Evolutionary conservation across 164 flowering plant genomes (phyloP).

Genomic region (Houttuynia cordata): DNA sequence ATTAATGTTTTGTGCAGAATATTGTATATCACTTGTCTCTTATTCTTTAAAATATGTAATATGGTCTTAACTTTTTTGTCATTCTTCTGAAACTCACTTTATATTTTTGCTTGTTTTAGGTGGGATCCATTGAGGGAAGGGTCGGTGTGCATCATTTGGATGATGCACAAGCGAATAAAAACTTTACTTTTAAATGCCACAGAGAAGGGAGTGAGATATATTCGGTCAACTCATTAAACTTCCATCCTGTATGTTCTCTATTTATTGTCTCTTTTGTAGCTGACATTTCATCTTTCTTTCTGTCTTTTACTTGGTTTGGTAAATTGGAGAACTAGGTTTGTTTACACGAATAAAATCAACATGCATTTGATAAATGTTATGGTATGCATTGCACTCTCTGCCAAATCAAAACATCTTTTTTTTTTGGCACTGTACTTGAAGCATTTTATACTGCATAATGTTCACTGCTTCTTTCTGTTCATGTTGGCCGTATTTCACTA

Average conservation of each 20-base stretch:
- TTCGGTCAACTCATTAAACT: slow-evolving; percentile 86
- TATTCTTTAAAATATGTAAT: not conserved
- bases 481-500: too few relatives aligned
- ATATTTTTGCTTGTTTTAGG: slow-evolving; percentile 24
- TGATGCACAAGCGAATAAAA: slow-evolving; percentile 64
- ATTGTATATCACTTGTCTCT: not conserved
- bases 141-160: slow-evolving; percentile 98
- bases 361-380: too few relatives aligned
- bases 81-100: not conserved
- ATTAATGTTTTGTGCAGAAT: not conserved
- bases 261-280: not conserved
- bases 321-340: not conserved
- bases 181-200: slow-evolving; percentile 97
- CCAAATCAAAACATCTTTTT: too few relatives aligned
- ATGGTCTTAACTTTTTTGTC: not conserved
- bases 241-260: slow-evolving; percentile 87
- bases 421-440: too few relatives aligned
- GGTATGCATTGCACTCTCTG: too few relatives aligned
- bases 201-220: slow-evolving; percentile 82
- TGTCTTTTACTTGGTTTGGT: not conserved
- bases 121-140: slow-evolving; percentile 97
- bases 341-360: too few relatives aligned
- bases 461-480: too few relatives aligned
- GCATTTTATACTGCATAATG: too few relatives aligned
- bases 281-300: not conserved